Evolutionary conservation across 257 asterid species (phyloP).

Genomic region (Haberlea rhodopensis): DNA sequence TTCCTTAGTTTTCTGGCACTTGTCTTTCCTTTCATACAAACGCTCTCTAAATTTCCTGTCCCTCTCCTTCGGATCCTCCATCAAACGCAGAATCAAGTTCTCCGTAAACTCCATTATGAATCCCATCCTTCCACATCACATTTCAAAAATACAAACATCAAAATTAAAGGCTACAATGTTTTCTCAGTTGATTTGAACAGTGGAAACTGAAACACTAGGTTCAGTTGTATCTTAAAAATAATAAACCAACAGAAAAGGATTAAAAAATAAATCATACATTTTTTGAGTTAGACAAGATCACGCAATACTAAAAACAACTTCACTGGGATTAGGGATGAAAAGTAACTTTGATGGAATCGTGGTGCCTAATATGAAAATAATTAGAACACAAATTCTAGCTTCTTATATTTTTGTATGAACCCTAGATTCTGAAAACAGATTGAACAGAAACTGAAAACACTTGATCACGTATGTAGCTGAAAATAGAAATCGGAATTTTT

Average conservation of each 20-base stretch:
- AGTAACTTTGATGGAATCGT: too few species aligned
- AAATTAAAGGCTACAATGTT: background rate
- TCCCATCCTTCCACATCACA: conserved; percentile 37
- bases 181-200: background rate
- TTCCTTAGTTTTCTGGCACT: conserved; percentile 50
- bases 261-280: too few species aligned
- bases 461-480: too few species aligned
- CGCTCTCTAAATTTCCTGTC: conserved; percentile 66
- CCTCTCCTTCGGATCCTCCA: conserved; percentile 84
- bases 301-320: too few species aligned
- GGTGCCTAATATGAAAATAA: too few species aligned
- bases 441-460: too few species aligned
- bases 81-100: conserved; percentile 60
- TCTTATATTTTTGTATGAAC: too few species aligned
- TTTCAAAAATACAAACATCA: background rate
- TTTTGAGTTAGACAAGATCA: too few species aligned
- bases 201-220: background rate
- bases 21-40: conserved; percentile 48
- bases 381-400: too few species aligned
- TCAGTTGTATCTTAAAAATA: background rate
- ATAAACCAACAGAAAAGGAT: background rate
- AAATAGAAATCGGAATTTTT: too few species aligned
- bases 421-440: too few species aligned
- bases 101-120: conserved; percentile 91
- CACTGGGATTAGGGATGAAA: too few species aligned